Conservation (phyloP, 192 early-diverging fungal species). For the Powellomyces hirtus region DNA sequence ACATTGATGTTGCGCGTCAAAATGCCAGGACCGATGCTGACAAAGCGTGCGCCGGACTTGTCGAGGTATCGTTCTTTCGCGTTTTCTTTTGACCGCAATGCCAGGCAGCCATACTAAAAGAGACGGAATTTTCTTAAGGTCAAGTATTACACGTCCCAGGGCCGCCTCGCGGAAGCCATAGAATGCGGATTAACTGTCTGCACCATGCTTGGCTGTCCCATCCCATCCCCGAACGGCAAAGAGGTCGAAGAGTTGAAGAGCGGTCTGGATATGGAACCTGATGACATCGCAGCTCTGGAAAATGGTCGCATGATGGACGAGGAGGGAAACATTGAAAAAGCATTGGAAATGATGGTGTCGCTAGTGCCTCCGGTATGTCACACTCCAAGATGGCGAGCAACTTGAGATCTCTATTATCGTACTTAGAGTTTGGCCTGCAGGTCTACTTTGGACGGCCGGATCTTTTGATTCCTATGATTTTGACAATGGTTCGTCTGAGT, state of each 20-base stretch:
- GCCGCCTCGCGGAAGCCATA: conserved; percentile 13
- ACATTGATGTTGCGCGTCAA: conserved; percentile 4
- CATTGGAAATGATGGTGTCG: conserved; percentile 2
- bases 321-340: background rate
- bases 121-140: too few species aligned
- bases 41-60: background rate
- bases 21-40: background rate
- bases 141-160: conserved; percentile 34
- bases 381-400: background rate
- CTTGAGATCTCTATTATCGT: background rate
- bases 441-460: conserved; percentile 31
- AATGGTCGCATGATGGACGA: background rate
- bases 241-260: conserved; percentile 15
- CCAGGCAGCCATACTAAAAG: too few species aligned
- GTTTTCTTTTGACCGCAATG: conserved; percentile 1
- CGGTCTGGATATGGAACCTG: background rate
- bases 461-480: conserved; percentile 22
- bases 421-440: background rate
- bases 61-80: conserved; percentile 3
- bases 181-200: conserved; percentile 19
- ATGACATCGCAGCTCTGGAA: conserved; percentile 1
- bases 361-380: conserved; percentile 9
- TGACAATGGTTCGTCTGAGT: conserved; percentile 22
- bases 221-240: conserved; percentile 2
- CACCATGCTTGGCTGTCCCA: conserved; percentile 14